Base-by-base conservation (phyloP, 2,329 filamentous ascomycete species). In the Aspergillus eucalypticola region DNA sequence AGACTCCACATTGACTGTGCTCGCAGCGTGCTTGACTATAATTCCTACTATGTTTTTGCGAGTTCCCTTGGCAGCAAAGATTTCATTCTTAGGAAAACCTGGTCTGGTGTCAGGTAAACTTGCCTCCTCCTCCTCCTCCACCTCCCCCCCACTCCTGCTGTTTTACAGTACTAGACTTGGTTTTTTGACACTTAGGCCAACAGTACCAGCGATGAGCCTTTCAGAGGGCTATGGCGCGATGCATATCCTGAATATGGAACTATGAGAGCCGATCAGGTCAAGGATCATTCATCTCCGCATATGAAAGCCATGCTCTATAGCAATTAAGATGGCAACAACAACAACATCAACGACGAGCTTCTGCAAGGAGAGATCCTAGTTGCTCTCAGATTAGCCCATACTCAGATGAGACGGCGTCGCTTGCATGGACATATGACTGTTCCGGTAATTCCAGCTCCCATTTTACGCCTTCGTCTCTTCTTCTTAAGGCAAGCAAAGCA, bases 391-490 rank as follows among this genome's bases (percentile, higher is more conserved):
- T 21, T 39, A n/a, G 38, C 38, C 3, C 19, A 39, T 11, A 32
- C 15, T 11, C 32, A 52, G 21, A 13, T 52, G 27, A 35, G 50
- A 23, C 8, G n/a, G 5, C 29, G n/a, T 8, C 29, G 29, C 32
- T 52, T 52, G 2, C 29, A 39, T 11, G 5, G 15, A 5, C 50
- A 52, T 52, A 39, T 52, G 50, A 23, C n/a, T 13, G 10, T 21
- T 3, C 50, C 50, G 17, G 50, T 23, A 38, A 23, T 23, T 39
- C 27, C 8, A 38, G 15, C 17, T 19, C 48, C 13, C 15, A 15
- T 35, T 8, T 15, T 11, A 25, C 44, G 66, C 60, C 15, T 58
- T 57, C 29, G 17, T 46, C 27, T 27, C 7, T 8, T 27, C 8
- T 7, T 27, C n/a, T n/a, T n/a, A 8, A 27, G 27, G 27, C 27